Evolutionary conservation across 176 grass and related monocot genomes (phyloP), one percentile per base, ranked within the genome.

Genomic region (Elaeis guineensis): DNA sequence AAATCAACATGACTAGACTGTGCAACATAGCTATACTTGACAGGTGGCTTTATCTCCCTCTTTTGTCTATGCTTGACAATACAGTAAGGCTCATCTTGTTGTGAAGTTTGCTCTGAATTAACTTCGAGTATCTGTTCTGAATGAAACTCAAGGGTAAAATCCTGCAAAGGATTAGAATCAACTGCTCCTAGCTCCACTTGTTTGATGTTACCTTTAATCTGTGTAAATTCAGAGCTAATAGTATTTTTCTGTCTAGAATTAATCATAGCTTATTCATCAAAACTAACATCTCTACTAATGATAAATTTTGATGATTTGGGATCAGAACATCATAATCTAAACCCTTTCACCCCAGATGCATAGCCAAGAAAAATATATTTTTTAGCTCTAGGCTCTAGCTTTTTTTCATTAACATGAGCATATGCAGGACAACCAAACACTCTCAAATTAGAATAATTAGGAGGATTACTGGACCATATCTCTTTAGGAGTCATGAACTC

Each of bases 311-410:
- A 6, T 20, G n/a, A n/a, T 19, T 55, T 55, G 0, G 53, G n/a
- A 55, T 35, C 7, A 8, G 1, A 1, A 7, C 30, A 35, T 6
- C 30, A 35, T 8, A 35, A 35, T 35, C 30, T 35, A 8, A 4
- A 26, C n/a, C 3, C 25, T 3, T 26, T 26, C 25, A 26, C 25
- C 4, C 25, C 25, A 77, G 52, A 22, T 51, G 67, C 52, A 60
- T 66, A 72, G 14, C 59, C 58, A 17, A 71, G 51, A 71, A 64
- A 24, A 71, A 21, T n/a, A 3, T 44, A 80, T 17, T 61, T 80
- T 17, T 35, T 35, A 7, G 30, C 30, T 35, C 30, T 35, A 7
- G 30, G 30, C 30, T 35, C 0, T 7, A 8, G 6, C 6, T 35
- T 35, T 7, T 6, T 6, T 7, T 35, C 30, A 35, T 35, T 8